These are phyloP conservation scores for Gloeostereum incarnatum DNA, from an alignment of 768 basidiomycete genomes.

Conservation along the genomic window DNA sequence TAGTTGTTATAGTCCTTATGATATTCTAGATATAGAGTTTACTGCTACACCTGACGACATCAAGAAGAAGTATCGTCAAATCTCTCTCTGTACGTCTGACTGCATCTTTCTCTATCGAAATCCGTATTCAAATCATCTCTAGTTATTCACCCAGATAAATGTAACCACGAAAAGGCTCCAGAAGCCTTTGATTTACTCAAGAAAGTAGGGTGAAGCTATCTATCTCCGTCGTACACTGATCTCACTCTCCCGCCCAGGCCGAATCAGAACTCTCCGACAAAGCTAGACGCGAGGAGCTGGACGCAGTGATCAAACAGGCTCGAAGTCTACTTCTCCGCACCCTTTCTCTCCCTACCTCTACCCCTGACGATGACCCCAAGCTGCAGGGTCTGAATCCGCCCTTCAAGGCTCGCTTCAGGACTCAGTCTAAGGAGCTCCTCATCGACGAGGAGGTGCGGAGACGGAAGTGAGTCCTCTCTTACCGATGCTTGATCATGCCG, in stretches of 20 bases:
- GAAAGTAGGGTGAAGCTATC: constrained; percentile 46
- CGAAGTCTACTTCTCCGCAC: constrained; percentile 58
- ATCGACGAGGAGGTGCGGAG: constrained; percentile 87
- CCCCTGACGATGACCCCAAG: constrained; percentile 47
- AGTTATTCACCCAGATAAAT: constrained; percentile 99
- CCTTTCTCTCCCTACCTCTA: constrained; percentile 50
- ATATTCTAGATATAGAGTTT: constrained; percentile 77
- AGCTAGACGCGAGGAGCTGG: constrained; percentile 71
- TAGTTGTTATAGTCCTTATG: constrained; percentile 65
- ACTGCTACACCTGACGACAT: constrained; percentile 69
- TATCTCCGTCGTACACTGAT: not conserved
- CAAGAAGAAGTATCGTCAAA: constrained; percentile 81
- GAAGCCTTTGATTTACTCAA: constrained; percentile 93
- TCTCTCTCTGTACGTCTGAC: constrained; percentile 64
- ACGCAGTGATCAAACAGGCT: constrained; percentile 71
- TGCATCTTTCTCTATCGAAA: constrained; percentile 1
- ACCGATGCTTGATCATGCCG: not conserved
- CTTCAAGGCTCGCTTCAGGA: constrained; percentile 57
- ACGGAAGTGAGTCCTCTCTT: constrained; percentile 51
- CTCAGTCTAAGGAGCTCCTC: constrained; percentile 73
- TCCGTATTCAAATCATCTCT: constrained; percentile 9
- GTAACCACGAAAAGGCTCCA: constrained; percentile 75
- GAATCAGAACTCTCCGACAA: constrained; percentile 77
- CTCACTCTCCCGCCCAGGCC: constrained; percentile 38
- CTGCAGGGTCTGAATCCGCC: constrained; percentile 46